Conservation (phyloP, 257 asterid genomes). For the Ilex asprella region DNA sequence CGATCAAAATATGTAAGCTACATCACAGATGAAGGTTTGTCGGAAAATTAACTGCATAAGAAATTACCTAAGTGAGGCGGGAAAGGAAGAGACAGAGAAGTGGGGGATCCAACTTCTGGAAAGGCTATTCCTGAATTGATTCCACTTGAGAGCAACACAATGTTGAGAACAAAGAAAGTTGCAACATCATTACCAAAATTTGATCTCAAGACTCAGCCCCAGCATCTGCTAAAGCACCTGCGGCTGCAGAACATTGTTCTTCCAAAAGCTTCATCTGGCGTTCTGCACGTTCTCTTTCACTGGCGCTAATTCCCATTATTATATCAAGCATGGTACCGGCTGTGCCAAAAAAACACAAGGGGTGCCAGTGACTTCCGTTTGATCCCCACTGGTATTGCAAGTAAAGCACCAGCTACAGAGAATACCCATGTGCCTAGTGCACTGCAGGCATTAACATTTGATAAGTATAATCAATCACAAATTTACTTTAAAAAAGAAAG, state of each 20-base stretch:
- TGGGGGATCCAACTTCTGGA: background rate
- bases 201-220: slow-evolving; percentile 33
- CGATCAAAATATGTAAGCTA: no score
- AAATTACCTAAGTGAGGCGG: no score
- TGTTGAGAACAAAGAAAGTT: background rate
- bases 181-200: background rate
- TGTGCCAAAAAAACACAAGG: slow-evolving; percentile 82
- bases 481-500: no score
- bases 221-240: slow-evolving; percentile 10
- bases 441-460: slow-evolving; percentile 28
- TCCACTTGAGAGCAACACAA: background rate
- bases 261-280: slow-evolving; percentile 77
- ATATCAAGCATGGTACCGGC: slow-evolving; percentile 97
- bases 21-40: no score
- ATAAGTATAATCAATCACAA: background rate
- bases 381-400: slow-evolving; percentile 92
- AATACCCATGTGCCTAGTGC: slow-evolving; percentile 97
- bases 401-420: slow-evolving; percentile 85
- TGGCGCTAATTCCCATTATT: slow-evolving; percentile 81
- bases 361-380: slow-evolving; percentile 82
- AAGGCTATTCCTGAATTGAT: background rate
- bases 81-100: no score
- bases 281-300: slow-evolving; percentile 94
- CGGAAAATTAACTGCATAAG: no score
- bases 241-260: slow-evolving; percentile 42